Percentiles rank a stretch among this genome's conserved stretches.
Conservation (phyloP, 345 rosid genomes). For the Populus tremula region DNA sequence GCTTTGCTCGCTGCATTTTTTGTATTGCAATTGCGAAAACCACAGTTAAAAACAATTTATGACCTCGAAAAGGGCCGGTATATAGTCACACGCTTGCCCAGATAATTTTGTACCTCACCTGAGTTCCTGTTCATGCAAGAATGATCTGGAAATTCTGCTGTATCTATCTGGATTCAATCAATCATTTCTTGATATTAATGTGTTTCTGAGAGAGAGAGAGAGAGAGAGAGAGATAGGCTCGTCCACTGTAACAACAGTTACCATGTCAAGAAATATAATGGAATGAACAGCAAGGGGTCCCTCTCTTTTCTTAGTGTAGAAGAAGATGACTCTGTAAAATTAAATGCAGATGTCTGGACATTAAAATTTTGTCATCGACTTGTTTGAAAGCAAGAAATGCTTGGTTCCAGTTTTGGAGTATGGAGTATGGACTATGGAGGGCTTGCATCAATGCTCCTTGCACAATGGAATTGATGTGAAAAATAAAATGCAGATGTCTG, state of each 20-base stretch:
- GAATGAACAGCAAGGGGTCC: background rate
- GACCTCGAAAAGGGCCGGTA: constrained; percentile 40
- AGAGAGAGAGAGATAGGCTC: background rate
- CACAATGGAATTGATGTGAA: too few relatives aligned
- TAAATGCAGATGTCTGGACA: too few relatives aligned
- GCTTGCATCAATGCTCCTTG: too few relatives aligned
- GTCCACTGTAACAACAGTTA: background rate
- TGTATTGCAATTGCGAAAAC: constrained; percentile 39
- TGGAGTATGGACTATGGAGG: too few relatives aligned
- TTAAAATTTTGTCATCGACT: too few relatives aligned
- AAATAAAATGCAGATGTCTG: too few relatives aligned
- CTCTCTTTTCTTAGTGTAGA: background rate
- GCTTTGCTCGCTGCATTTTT: constrained; percentile 31
- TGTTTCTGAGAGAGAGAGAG: background rate
- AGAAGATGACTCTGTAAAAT: background rate
- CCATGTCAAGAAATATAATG: background rate
- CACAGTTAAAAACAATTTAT: constrained; percentile 35
- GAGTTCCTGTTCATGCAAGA: background rate
- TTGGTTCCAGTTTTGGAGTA: too few relatives aligned
- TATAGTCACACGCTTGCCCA: constrained; percentile 33
- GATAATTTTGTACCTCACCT: constrained; percentile 16
- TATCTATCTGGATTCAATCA: background rate
- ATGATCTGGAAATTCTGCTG: constrained; percentile 10
- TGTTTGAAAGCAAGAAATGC: too few relatives aligned
- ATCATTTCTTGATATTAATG: background rate